Percentiles rank a stretch among this genome's conserved stretches.
phyloP scores from a whole-genome alignment of 192 early-diverging fungal genomes.

The Entophlyctis helioformis region DNA sequence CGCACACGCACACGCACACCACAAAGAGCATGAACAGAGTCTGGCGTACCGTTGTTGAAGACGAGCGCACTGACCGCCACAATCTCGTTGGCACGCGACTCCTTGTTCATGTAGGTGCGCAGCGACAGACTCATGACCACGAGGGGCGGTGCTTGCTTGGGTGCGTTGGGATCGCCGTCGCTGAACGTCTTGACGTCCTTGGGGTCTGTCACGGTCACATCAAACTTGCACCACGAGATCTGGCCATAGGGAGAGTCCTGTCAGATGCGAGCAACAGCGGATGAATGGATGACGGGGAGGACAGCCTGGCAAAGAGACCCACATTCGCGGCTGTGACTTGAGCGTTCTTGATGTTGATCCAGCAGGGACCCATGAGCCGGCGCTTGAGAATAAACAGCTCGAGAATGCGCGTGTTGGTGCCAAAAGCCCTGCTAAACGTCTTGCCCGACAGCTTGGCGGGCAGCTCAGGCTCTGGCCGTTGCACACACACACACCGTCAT shows the following conservation, averaged over 20 bases:
- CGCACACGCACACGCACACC: background rate
- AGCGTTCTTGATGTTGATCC: slow-evolving; percentile 65
- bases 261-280: too few species aligned
- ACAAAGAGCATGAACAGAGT: too few species aligned
- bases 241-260: too few species aligned
- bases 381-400: slow-evolving; percentile 91
- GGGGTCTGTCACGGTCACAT: slow-evolving; percentile 55
- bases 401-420: slow-evolving; percentile 70
- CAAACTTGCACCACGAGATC: slow-evolving; percentile 82
- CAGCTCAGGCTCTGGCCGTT: slow-evolving; percentile 45
- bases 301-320: too few species aligned
- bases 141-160: slow-evolving; percentile 57
- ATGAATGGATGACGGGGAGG: too few species aligned
- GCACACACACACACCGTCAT: too few species aligned
- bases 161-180: slow-evolving; percentile 15
- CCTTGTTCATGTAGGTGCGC: slow-evolving; percentile 68
- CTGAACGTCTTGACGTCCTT: slow-evolving; percentile 52
- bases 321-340: slow-evolving; percentile 34
- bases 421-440: slow-evolving; percentile 81
- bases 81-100: slow-evolving; percentile 83
- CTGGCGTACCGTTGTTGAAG: slow-evolving; percentile 54
- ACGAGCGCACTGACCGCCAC: slow-evolving; percentile 63
- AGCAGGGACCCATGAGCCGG: slow-evolving; percentile 92
- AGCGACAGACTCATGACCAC: slow-evolving; percentile 79
- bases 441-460: slow-evolving; percentile 45